Base-by-base conservation (phyloP, 1,284 basidiomycete species). In the Leucoagaricus sp. region DNA sequence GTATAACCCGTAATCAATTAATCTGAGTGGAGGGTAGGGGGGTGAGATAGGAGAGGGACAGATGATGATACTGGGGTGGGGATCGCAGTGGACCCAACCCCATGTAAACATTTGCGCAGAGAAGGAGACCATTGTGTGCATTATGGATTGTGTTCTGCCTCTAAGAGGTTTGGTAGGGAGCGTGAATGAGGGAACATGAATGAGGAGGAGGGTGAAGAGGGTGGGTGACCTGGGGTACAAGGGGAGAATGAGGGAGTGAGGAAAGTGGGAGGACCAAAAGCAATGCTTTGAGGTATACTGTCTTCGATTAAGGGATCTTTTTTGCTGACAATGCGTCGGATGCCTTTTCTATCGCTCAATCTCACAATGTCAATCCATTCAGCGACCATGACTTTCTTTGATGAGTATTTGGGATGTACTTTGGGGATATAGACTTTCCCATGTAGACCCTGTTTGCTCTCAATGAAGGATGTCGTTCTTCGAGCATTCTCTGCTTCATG, bases 1-100 rank as follows among this genome's bases (percentile, higher is more conserved):
- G 65, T 93, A 96, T 17, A 96, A 75, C 0, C 94, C 94, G 67
- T 96, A 94, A 67, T 96, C 94, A 61, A 96, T 83, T 9, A 96
- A 76, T 28, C 94, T 93, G 42, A 96, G 79, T 66, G 95, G 91
- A 0, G 91, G 85, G n/a, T 75, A 71, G 10, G 68, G 72, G 0
- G 81, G 81, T 29, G 81, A 74, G 0, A 68, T 64, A 0, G 93
- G 92, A 55, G 87, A 79, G 0, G 87, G 86, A 6, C 93, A 85
- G 31, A 95, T 81, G 64, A 96, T 83, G 58, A 96, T 95, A 1
- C 92, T 93, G 1, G 88, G 87, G 65, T 90, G 87, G 0, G 87
- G 91, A 58, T 93, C 88, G 62, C 86, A 89, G 69, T 91, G 87
- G 1, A 93, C 85, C 79, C 87, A 94, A 4, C 93, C 93, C 89